phyloP scores from a whole-genome alignment of 164 flowering plant genomes.

The Aristolochia californica region DNA sequence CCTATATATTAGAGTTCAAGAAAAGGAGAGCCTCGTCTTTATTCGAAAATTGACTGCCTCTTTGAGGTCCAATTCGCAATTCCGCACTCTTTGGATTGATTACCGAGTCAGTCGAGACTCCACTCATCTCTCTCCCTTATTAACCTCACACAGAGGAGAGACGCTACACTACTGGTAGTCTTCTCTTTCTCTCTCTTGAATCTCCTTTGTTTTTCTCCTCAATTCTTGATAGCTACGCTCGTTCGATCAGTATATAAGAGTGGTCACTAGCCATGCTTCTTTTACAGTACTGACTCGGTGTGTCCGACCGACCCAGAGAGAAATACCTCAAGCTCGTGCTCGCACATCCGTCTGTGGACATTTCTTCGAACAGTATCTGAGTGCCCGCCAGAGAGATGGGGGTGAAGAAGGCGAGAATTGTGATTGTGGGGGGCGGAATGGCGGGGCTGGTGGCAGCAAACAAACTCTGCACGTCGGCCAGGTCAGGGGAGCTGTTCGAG shows the following conservation, averaged over 20 bases:
- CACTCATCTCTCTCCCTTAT: too few species aligned
- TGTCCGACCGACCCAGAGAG: too few species aligned
- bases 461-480: constrained; percentile 47
- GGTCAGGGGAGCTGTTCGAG: constrained; percentile 38
- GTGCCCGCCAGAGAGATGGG: constrained; percentile 27
- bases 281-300: too few species aligned
- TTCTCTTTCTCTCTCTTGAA: constrained; percentile 5
- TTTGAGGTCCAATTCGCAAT: neutral
- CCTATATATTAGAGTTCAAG: constrained; percentile 9
- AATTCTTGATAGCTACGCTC: neutral
- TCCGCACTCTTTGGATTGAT: too few species aligned
- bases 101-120: too few species aligned
- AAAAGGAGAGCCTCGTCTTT: constrained; percentile 22
- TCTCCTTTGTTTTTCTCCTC: neutral
- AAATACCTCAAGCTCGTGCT: too few species aligned
- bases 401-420: constrained; percentile 67
- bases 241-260: too few species aligned
- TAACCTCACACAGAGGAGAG: too few species aligned
- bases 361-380: too few species aligned
- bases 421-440: constrained; percentile 90
- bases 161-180: neutral
- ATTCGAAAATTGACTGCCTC: constrained; percentile 9
- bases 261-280: too few species aligned
- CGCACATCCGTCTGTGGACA: too few species aligned
- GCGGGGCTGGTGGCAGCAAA: constrained; percentile 89